These are phyloP conservation scores for Fusarium mangiferae DNA, from an alignment of 2,329 filamentous ascomycete genomes.

Conservation along the genomic window DNA sequence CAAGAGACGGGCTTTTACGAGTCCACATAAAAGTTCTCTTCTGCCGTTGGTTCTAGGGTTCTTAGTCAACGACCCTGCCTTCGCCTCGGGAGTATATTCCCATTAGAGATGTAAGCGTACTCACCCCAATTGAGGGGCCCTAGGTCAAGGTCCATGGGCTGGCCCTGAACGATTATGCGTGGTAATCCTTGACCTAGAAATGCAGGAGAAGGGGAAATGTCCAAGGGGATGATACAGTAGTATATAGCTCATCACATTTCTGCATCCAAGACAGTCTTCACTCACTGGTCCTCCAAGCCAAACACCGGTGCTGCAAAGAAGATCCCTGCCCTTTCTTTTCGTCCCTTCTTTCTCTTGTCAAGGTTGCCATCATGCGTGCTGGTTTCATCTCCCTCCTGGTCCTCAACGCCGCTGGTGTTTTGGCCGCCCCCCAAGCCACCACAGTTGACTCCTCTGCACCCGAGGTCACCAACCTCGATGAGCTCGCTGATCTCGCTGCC, in stretches of 20 bases:
- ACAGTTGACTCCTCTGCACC: slow-evolving; percentile 22
- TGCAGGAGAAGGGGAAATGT: not conserved
- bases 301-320: slow-evolving; percentile 3
- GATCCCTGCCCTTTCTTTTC: slow-evolving; percentile 14
- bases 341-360: not conserved
- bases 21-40: not conserved
- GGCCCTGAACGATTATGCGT: not conserved
- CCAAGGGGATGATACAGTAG: slow-evolving; percentile 1
- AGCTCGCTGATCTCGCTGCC: slow-evolving; percentile 35
- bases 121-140: not conserved
- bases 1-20: not conserved
- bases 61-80: not conserved
- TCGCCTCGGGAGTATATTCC: not conserved
- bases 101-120: not conserved
- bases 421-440: slow-evolving; percentile 31
- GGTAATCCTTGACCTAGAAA: not conserved
- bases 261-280: not conserved
- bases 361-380: slow-evolving; percentile 35
- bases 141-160: not conserved
- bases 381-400: slow-evolving; percentile 34
- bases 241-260: slow-evolving; percentile 26
- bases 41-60: not conserved
- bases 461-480: slow-evolving; percentile 35
- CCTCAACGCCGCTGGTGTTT: slow-evolving; percentile 36
- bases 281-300: slow-evolving; percentile 14